Base-by-base conservation (phyloP, 202 grass and related monocot species). In the Schoenoplectus tabernaemontani region DNA sequence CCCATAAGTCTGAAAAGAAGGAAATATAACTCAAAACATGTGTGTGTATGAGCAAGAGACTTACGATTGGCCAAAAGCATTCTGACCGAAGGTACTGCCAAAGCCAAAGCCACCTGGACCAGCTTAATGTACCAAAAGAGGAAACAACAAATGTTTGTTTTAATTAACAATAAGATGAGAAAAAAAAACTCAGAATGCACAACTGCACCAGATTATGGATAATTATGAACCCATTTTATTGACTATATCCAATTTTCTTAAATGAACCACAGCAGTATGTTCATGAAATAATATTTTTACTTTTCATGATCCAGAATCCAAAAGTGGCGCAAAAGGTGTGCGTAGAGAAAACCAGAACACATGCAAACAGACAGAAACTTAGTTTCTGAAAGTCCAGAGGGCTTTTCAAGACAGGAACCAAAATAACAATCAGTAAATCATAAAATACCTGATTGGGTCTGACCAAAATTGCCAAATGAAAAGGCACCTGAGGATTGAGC, bases 1-100 rank as follows among this genome's bases (percentile, higher is more conserved):
- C 12, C 59, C 3, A 39, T 39, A 72, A 17, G 24, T 72, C 68
- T 50, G 23, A 50, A 63, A 63, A 46, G 63, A 78, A 33, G 20
- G 54, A 59, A 79, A 63, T 48, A 12, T 30, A 13, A 57, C 39
- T 22, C 33, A 44, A 30, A 59, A 48, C 0, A 4, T 51, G 48
- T 30, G 4, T 20, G 57, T 59, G 34, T 67, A n/a, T 30, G 28
- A 62, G 23, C 59, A 23, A 59, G 71, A 42, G 80, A 50, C 51
- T 81, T 88, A 87, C 85, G 38, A n/a, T 73, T 83, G 85, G n/a
- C 76, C 76, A 81, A 81, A 83, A 7, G 50, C 42, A 47, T 48
- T 38, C 75, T 78, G 81, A 80, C 33, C 50, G 28, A 81, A 87
- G 9, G 64, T 57, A 47, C 83, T 81, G 58, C 81, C 85, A 80